Base-by-base conservation (phyloP, 345 rosid species). In the Raphanus raphanistrum region DNA sequence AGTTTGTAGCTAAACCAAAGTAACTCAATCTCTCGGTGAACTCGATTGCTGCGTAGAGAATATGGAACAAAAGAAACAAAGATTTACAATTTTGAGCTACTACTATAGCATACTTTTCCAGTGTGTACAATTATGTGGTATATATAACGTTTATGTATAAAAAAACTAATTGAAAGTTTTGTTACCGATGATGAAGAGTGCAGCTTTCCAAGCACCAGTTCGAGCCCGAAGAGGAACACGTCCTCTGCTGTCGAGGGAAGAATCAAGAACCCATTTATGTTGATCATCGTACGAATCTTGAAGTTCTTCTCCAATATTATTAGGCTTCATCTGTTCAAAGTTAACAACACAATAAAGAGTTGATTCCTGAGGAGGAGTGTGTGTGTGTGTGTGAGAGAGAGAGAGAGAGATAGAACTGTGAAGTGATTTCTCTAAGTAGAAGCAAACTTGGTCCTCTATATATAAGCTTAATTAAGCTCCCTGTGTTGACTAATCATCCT, bases 11-110 rank as follows among this genome's bases (percentile, higher is more conserved):
- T 66, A 92, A 74, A 21, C 99, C 98, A 28, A 89, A 92, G 85
- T 90, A 88, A 79, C 92, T 95, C 80, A 95, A 77, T 85, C 99
- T 87, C 85, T 95, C 99, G 55, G 94, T 85, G 83, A 94, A 92
- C 73, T 94, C 98, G 15, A 94, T 94, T 36, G 90, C 98, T 94
- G 89, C 75, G 1, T 36, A 74, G 13, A 62, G 60, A 68, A 45
- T 8, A 60, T 50, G 32, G 64, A 66, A 26, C 17, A 60, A 52
- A 76, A 63, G 4, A 13, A 2, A 76, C 33, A 61, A 36, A 58
- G 33, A 31, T 25, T 38, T 9, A 27, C 16, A 54, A 63, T 27
- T 26, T 70, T 69, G 26, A 31, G 32, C 16, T 26, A 70, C 25
- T 15, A 36, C 4, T 38, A 9, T 76, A 62, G 70, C 70, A 76